Percentiles rank a stretch among this genome's conserved stretches.
Conservation (phyloP, 2,329 filamentous ascomycete genomes). For the Ceratocystis cacaofunesta region DNA sequence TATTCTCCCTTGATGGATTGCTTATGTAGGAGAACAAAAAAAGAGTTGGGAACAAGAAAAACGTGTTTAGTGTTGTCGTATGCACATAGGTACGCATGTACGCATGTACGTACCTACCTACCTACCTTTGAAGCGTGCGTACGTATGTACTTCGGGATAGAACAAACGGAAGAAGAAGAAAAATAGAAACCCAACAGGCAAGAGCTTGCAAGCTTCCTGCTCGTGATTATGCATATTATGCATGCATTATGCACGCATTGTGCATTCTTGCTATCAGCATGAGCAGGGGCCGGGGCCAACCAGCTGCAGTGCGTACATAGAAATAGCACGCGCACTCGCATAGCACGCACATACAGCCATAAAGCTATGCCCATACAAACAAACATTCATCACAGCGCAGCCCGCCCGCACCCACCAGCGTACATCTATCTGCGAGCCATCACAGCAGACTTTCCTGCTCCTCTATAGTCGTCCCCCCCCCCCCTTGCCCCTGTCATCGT, state of each 20-base stretch:
- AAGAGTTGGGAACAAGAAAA: neutral
- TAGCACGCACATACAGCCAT: neutral
- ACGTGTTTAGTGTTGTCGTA: neutral
- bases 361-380: neutral
- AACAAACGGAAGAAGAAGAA: too few species aligned
- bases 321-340: neutral
- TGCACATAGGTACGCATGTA: neutral
- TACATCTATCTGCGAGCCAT: neutral
- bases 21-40: neutral
- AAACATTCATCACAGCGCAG: neutral
- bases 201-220: too few species aligned
- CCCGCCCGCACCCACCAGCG: neutral
- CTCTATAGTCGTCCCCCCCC: neutral
- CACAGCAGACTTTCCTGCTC: neutral
- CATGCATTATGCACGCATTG: too few species aligned
- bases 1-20: neutral
- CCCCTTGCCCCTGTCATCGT: neutral
- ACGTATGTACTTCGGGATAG: too few species aligned
- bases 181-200: too few species aligned
- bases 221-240: too few species aligned
- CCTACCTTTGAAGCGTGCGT: too few species aligned
- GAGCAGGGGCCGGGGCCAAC: neutral
- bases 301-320: neutral
- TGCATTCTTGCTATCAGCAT: too few species aligned
- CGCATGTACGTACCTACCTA: too few species aligned